Conservation (phyloP, 1,139 yeast genomes). For the Saccharomycopsis crataegensis region DNA sequence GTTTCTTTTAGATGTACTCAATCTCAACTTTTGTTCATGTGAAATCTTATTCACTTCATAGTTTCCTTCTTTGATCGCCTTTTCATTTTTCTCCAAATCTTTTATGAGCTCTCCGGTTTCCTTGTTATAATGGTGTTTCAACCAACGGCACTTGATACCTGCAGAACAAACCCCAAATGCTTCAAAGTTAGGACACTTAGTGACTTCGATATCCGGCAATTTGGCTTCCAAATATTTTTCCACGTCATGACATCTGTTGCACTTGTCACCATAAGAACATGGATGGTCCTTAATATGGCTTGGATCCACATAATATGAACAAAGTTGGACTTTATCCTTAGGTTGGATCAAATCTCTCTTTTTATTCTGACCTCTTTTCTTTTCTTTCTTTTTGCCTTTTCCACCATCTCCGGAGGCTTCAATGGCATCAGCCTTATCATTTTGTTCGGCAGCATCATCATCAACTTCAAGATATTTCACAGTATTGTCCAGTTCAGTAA, state of each 20-base stretch:
- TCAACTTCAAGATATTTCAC: constrained; percentile 19
- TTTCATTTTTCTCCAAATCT: constrained; percentile 36
- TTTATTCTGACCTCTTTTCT: constrained; percentile 81
- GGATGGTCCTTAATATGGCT: constrained; percentile 30
- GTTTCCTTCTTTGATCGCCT: constrained; percentile 26
- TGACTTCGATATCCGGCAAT: constrained; percentile 56
- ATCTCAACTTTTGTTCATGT: constrained; percentile 41
- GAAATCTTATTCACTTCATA: constrained; percentile 64
- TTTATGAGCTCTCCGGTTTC: constrained; percentile 40
- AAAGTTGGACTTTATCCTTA: constrained; percentile 58
- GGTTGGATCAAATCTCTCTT: constrained; percentile 70
- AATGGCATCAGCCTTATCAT: constrained; percentile 42
- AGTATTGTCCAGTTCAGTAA: constrained; percentile 23
- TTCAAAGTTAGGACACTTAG: constrained; percentile 74
- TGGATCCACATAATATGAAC: constrained; percentile 56
- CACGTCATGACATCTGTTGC: constrained; percentile 74
- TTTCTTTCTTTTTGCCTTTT: constrained; percentile 39
- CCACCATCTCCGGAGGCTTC: constrained; percentile 30
- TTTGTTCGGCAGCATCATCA: constrained; percentile 33
- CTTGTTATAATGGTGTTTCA: constrained; percentile 59
- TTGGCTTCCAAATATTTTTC: constrained; percentile 56
- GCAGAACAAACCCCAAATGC: constrained; percentile 87
- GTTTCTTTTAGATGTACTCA: constrained; percentile 26
- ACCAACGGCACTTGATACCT: constrained; percentile 90
- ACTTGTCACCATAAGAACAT: constrained; percentile 61